phyloP scores from a whole-genome alignment of 202 grass and related monocot species.

The Bolboschoenoplectus hybrid region DNA sequence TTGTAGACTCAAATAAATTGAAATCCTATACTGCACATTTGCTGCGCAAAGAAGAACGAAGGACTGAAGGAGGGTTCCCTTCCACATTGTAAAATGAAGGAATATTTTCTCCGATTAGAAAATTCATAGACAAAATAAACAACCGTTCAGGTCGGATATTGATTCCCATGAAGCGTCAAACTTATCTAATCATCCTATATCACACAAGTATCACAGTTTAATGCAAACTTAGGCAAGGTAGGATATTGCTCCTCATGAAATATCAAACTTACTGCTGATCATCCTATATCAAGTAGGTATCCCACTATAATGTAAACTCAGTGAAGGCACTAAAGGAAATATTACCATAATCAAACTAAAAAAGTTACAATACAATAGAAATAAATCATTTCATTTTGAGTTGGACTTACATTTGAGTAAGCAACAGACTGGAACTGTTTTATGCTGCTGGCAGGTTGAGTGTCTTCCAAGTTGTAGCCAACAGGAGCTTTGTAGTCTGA shows the following conservation, averaged over 20 bases:
- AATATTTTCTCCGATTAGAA: constrained; percentile 35
- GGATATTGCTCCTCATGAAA: no score
- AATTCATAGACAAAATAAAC: constrained; percentile 20
- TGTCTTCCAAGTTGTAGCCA: constrained; percentile 91
- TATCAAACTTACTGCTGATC: no score
- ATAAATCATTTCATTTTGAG: neutral
- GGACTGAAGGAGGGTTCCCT: constrained; percentile 81
- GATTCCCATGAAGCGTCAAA: neutral
- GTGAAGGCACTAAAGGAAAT: no score
- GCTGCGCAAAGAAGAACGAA: neutral
- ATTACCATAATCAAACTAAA: neutral
- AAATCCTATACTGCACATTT: constrained; percentile 49
- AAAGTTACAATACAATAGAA: neutral
- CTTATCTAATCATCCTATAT: neutral
- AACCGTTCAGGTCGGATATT: neutral
- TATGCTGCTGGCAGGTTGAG: constrained; percentile 86
- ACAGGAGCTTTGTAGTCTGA: constrained; percentile 95
- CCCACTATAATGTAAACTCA: no score
- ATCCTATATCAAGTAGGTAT: no score
- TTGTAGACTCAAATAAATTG: constrained; percentile 36
- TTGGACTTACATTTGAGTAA: constrained; percentile 85
- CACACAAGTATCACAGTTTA: neutral
- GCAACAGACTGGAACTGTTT: constrained; percentile 97
- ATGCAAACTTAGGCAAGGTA: neutral
- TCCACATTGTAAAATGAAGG: constrained; percentile 59